Base-by-base conservation (phyloP, 768 basidiomycete species). In the Galerina marginata region DNA sequence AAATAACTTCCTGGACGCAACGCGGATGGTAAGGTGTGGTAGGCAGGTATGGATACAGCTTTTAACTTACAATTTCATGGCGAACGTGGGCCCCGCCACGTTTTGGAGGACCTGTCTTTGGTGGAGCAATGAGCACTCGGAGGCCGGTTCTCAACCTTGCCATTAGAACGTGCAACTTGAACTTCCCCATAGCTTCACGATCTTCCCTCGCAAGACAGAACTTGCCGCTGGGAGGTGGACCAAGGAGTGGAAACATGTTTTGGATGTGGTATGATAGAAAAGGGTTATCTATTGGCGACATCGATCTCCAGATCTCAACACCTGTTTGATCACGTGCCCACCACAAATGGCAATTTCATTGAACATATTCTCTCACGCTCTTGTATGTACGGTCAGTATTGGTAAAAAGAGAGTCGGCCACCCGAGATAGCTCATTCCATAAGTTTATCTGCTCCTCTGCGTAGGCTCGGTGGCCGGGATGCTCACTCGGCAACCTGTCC, bases 361-460 rank as follows among this genome's bases (percentile, higher is more conserved):
- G 4, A 33, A 33, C 29, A 33, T 5, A 33, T 33, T 33, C 29
- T 33, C 29, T 4, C 29, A 33, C 29, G 29, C 29, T 33, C 5
- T 33, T 4, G 29, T 33, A 33, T 4, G 29, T 7, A 33, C 2
- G 4, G 29, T 33, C 29, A 4, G 29, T 7, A 33, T 7, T 33
- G 29, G 29, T 5, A 33, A 33, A 33, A 33, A 33, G 4, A 4
- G 7, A 4, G 5, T 33, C 29, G 29, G 29, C 29, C 29, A 33
- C 29, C 29, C 29, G 29, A 7, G 29, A 33, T 2, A 62, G 42
- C 6, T 58, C 50, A 48, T 54, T 57, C 61, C 61, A 62, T 43
- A 62, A 48, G 0, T 33, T 25, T 0, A 62, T 53, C 29, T 62
- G 55, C 14, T 40, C n/a, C 11, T 57, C 43, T 20, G 56, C 42